phyloP scores from a whole-genome alignment of 768 basidiomycete species.

The Boletus edulis region DNA sequence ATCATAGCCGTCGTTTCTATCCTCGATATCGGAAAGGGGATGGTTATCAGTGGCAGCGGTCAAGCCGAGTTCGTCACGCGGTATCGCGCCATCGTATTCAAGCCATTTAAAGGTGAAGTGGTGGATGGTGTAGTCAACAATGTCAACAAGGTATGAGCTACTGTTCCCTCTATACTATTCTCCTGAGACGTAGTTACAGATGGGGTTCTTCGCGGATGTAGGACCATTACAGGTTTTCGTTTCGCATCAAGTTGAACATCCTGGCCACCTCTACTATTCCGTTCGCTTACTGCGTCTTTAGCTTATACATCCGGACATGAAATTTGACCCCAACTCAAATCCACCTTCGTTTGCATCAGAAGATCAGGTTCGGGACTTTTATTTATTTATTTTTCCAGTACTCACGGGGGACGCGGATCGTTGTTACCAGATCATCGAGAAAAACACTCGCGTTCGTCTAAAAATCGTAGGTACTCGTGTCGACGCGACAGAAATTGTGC shows the following conservation, averaged over 20 bases:
- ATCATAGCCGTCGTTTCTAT: conserved; percentile 92
- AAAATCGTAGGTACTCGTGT: conserved; percentile 99
- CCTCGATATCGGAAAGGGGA: conserved; percentile 88
- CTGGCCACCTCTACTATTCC: conserved; percentile 6
- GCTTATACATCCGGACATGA: conserved; percentile 93
- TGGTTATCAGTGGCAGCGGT: conserved; percentile 87
- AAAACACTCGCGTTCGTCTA: conserved; percentile 86
- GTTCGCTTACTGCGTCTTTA: conserved; percentile 30
- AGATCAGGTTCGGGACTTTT: conserved; percentile 58
- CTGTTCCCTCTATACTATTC: neutral
- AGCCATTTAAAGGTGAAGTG: conserved; percentile 99
- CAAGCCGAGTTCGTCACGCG: conserved; percentile 95
- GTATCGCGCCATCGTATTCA: conserved; percentile 97
- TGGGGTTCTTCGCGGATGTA: conserved; percentile 98
- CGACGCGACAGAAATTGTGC: conserved; percentile 95
- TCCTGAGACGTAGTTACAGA: conserved; percentile 45
- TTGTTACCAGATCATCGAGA: conserved; percentile 74
- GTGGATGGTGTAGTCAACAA: conserved; percentile 95
- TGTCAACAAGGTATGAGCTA: conserved; percentile 79
- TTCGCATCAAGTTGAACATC: conserved; percentile 76
- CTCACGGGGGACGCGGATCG: neutral
- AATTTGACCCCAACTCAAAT: conserved; percentile 93
- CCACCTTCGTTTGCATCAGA: conserved; percentile 96
- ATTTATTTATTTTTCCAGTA: neutral
- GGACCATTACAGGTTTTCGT: conserved; percentile 95